These are phyloP conservation scores for Lepidium africanum DNA, from an alignment of 345 rosid genomes.

Conservation along the genomic window DNA sequence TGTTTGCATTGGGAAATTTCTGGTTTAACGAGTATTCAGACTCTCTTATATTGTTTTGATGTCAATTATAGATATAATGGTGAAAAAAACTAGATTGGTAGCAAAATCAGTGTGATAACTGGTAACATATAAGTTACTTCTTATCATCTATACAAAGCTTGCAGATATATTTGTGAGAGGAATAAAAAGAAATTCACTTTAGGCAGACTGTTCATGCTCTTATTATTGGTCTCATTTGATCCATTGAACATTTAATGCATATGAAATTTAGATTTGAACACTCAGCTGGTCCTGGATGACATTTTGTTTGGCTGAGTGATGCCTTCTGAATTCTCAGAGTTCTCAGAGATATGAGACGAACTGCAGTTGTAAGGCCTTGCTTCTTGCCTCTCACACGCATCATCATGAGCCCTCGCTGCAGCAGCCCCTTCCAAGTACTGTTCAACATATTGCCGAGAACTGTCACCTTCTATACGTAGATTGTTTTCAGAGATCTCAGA, in stretches of 20 bases:
- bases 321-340: too few species aligned
- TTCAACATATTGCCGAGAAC: conserved; percentile 44
- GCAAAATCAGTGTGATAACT: too few species aligned
- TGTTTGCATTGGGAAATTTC: background rate
- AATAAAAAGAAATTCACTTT: too few species aligned
- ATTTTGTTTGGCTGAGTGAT: too few species aligned
- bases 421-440: conserved; percentile 62
- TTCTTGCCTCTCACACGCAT: conserved; percentile 54
- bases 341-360: too few species aligned
- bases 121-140: background rate
- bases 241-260: too few species aligned
- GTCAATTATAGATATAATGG: background rate
- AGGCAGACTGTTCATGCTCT: too few species aligned
- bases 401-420: conserved; percentile 39
- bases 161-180: background rate
- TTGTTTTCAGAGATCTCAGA: conserved; percentile 46
- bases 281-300: too few species aligned
- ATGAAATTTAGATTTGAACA: too few species aligned
- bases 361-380: conserved; percentile 50
- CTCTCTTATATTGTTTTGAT: too few species aligned
- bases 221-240: too few species aligned
- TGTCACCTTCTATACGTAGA: conserved; percentile 42
- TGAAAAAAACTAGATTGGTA: background rate
- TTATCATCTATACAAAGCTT: background rate
- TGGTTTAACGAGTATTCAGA: background rate